Evolutionary conservation across 1,284 basidiomycete species (phyloP).

Genomic region (Gastroboletus turbinatus): DNA sequence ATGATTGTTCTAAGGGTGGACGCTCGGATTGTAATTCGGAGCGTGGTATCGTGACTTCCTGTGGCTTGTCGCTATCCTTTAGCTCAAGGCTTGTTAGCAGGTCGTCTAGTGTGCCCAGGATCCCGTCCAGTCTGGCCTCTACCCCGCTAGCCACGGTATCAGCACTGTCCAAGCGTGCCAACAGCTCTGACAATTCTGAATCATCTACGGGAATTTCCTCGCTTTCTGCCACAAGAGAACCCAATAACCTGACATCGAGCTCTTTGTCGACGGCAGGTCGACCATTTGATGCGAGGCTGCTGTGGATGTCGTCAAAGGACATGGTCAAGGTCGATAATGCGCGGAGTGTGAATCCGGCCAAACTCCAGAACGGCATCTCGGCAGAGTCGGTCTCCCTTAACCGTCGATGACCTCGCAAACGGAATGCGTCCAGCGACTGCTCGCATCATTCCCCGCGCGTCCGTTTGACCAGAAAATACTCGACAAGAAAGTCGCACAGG

Average conservation of each 20-base stretch:
- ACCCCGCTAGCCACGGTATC: constrained; percentile 55
- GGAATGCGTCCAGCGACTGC: constrained; percentile 41
- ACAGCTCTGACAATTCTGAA: constrained; percentile 38
- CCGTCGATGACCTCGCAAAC: constrained; percentile 26
- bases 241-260: constrained; percentile 38
- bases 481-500: constrained; percentile 47
- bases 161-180: constrained; percentile 51
- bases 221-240: constrained; percentile 38
- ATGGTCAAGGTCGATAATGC: constrained; percentile 22
- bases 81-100: constrained; percentile 48
- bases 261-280: constrained; percentile 20
- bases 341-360: constrained; percentile 19
- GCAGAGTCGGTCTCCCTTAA: constrained; percentile 2
- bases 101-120: constrained; percentile 55
- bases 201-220: constrained; percentile 37
- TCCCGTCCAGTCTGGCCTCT: constrained; percentile 55
- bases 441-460: constrained; percentile 51
- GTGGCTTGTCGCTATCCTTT: not conserved
- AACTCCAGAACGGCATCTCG: constrained; percentile 28
- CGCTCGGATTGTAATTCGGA: constrained; percentile 1
- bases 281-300: not conserved
- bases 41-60: not conserved
- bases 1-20: not conserved
- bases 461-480: constrained; percentile 49
- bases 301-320: constrained; percentile 19